Evolutionary conservation across 2,329 filamentous ascomycete species (phyloP).

Genomic region (Harringtonia aguacate): DNA sequence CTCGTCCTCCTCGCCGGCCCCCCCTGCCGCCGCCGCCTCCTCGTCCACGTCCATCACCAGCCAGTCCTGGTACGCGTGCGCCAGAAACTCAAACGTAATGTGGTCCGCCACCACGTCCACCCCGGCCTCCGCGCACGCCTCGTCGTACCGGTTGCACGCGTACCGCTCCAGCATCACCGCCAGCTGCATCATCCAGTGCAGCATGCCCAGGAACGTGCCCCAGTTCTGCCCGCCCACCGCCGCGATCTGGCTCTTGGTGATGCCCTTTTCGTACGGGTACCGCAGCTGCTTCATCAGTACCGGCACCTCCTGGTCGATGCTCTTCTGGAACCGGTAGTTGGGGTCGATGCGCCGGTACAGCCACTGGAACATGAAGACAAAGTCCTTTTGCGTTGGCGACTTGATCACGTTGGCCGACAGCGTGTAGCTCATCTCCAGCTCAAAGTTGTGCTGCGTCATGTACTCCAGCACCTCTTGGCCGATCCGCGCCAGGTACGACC

Average conservation of each 20-base stretch:
- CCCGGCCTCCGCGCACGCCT: slow-evolving; percentile 79
- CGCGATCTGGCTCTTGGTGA: slow-evolving; percentile 90
- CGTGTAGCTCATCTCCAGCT: slow-evolving; percentile 93
- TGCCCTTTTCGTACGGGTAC: slow-evolving; percentile 90
- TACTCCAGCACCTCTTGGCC: slow-evolving; percentile 88
- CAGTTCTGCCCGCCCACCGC: slow-evolving; percentile 96
- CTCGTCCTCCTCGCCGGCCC: slow-evolving; percentile 78
- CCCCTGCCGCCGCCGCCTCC: slow-evolving; percentile 52
- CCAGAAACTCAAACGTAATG: slow-evolving; percentile 90
- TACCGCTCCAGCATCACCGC: slow-evolving; percentile 89
- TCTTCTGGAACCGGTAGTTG: slow-evolving; percentile 84
- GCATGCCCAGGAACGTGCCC: slow-evolving; percentile 83
- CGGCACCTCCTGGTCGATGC: slow-evolving; percentile 90
- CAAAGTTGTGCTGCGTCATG: slow-evolving; percentile 86
- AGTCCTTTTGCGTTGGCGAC: slow-evolving; percentile 95
- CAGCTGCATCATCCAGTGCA: slow-evolving; percentile 99
- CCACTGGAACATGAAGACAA: slow-evolving; percentile 97
- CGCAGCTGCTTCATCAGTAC: slow-evolving; percentile 85
- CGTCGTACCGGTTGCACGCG: slow-evolving; percentile 67
- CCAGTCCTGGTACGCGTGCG: slow-evolving; percentile 87
- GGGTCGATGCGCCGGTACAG: slow-evolving; percentile 94
- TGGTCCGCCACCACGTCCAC: slow-evolving; percentile 82
- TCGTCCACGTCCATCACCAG: slow-evolving; percentile 84
- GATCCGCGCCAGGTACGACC: slow-evolving; percentile 69
- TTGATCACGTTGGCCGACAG: slow-evolving; percentile 86